Conservation (phyloP, 2,329 filamentous ascomycete species). For the Zarea fungicola region DNA sequence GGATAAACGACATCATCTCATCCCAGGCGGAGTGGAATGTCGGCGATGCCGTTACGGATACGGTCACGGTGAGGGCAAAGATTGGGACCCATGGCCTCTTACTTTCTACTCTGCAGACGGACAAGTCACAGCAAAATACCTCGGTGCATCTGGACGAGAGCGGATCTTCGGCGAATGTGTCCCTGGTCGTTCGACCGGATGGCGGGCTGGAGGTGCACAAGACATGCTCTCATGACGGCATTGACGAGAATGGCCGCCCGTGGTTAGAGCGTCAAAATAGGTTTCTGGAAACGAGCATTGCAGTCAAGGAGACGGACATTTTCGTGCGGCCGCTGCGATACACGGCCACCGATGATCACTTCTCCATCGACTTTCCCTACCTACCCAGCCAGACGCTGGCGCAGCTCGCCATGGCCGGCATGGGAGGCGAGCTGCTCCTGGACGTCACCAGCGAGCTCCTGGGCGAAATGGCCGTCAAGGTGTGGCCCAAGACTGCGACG, state of each 20-base stretch:
- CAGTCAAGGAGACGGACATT: conserved; percentile 4
- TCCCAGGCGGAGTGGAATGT: background rate
- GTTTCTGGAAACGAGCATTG: conserved; percentile 4
- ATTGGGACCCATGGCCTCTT: conserved; percentile 3
- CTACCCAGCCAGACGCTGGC: conserved; percentile 8
- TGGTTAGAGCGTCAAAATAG: conserved; percentile 7
- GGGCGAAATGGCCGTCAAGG: conserved; percentile 3
- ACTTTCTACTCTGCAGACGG: background rate
- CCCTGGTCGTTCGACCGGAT: background rate
- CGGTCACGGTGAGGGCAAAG: background rate
- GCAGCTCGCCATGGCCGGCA: conserved; percentile 21
- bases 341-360: background rate
- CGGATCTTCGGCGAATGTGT: conserved; percentile 6
- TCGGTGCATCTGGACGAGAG: conserved; percentile 9
- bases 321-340: background rate
- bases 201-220: conserved; percentile 6
- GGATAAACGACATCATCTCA: background rate
- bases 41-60: background rate
- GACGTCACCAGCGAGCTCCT: background rate
- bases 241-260: conserved; percentile 8
- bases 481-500: background rate
- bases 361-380: conserved; percentile 11
- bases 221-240: conserved; percentile 6
- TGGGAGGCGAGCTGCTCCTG: conserved; percentile 22
- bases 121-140: background rate